A percentile compares a stretch with the other conserved stretches of the same genome.
Conservation (phyloP, 306 rosid species). For the Quercus mongolica region DNA sequence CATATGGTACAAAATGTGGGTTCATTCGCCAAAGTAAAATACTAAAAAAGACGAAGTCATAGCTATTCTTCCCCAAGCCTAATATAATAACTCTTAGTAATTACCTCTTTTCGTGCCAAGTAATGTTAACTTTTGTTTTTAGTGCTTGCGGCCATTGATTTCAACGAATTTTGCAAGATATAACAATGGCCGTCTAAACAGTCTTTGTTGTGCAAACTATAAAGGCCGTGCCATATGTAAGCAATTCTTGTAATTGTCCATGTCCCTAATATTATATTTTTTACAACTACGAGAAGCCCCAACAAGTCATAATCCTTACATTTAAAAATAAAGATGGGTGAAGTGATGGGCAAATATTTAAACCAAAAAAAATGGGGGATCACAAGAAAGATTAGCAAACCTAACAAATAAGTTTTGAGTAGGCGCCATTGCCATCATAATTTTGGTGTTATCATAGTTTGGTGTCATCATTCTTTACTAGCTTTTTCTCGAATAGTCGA, state of each 20-base stretch:
- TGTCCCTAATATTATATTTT: background rate
- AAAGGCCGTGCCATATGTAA: background rate
- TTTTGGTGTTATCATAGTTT: background rate
- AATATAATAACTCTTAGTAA: too few species aligned
- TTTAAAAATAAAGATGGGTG: background rate
- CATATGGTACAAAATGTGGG: background rate
- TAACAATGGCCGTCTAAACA: background rate
- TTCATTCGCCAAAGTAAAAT: background rate
- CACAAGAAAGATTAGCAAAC: background rate
- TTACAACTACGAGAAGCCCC: background rate
- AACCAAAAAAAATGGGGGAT: background rate
- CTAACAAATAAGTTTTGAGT: background rate
- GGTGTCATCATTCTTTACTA: background rate
- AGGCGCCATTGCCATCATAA: background rate
- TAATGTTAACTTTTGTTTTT: background rate
- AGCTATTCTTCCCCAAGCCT: too few species aligned
- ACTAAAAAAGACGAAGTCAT: background rate
- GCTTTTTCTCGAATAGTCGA: background rate
- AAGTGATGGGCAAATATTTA: background rate
- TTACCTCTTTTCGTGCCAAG: background rate
- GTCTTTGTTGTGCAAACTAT: background rate
- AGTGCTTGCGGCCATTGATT: background rate
- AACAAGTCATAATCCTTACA: background rate
- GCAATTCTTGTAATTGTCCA: background rate
- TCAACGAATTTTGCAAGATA: background rate